Conservation (phyloP, 164 flowering plant genomes). For the Cinnamomum micranthum region DNA sequence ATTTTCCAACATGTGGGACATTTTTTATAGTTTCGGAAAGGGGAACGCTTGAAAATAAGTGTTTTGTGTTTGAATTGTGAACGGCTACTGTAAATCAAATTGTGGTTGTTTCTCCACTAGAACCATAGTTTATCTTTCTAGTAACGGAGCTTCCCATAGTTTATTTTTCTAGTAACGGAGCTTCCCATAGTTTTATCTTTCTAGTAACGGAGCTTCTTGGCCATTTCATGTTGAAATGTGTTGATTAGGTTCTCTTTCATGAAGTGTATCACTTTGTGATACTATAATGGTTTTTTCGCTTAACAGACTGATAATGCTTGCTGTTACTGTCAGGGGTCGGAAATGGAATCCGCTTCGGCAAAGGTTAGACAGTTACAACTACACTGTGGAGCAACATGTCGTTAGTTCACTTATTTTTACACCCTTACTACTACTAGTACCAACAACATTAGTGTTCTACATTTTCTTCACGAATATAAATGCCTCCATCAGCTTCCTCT, state of each 20-base stretch:
- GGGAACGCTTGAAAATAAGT: no score
- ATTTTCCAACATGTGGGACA: no score
- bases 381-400: conserved; percentile 86
- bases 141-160: not conserved
- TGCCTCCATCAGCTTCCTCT: conserved; percentile 36
- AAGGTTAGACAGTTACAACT: conserved; percentile 84
- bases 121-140: no score
- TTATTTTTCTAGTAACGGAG: no score
- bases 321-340: conserved; percentile 60
- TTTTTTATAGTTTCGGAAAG: no score
- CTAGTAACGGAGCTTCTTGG: not conserved
- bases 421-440: conserved; percentile 77
- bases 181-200: no score
- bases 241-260: not conserved
- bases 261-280: not conserved
- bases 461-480: conserved; percentile 75
- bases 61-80: no score
- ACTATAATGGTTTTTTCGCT: conserved; percentile 1
- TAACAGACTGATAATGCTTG: not conserved
- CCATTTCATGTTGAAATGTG: not conserved
- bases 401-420: conserved; percentile 93
- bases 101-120: no score
- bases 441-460: conserved; percentile 91
- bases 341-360: conserved; percentile 95
- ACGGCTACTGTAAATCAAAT: no score